Base-by-base conservation (phyloP, 2,329 filamentous ascomycete species). In the Xylariaceae sp. region DNA sequence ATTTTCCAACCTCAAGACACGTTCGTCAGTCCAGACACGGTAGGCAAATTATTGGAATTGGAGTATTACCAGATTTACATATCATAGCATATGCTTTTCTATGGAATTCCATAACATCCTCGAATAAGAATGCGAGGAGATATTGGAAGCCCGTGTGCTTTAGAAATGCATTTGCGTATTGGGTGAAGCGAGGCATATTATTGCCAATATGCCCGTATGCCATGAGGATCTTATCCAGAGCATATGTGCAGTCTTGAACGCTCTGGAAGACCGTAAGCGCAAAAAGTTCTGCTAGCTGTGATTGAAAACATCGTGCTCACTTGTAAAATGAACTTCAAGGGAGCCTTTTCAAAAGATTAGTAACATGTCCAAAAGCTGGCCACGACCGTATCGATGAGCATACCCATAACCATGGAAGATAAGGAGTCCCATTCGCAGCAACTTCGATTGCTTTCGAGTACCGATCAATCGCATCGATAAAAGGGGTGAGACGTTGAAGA, bases 391-490 rank as follows among this genome's bases (percentile, higher is more conserved):
- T n/a, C n/a, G n/a, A n/a, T n/a, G n/a, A n/a, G n/a, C n/a, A n/a
- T n/a, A 66, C 59, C 67, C 68, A 70, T 8, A 69, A 56, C 56
- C 60, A 71, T 6, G 64, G 48, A 6, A 71, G 45, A 49, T 63
- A 70, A 1, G 63, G 64, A 3, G 66, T 70, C 2, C 65, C 66
- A 43, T 70, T 66, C 48, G 67, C 69, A 1, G 67, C 48, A 3
- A 66, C 54, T 3, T 67, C 67, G 7, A 69, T 49, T 0, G 58
- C 61, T 37, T 62, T 64, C 1, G 62, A 58, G 38, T 68, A 70
- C 17, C 62, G 57, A 42, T 64, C 64, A 1, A 71, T 45, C 1
- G 60, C 63, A 17, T 59, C 40, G 14, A 71, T 53, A 14, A 71
- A 53, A 2, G 67, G 66, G 29, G 58, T 44, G 7, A 71, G 57